Conservation (phyloP, 441 rosid genomes). For the Euphorbia celastroides region DNA sequence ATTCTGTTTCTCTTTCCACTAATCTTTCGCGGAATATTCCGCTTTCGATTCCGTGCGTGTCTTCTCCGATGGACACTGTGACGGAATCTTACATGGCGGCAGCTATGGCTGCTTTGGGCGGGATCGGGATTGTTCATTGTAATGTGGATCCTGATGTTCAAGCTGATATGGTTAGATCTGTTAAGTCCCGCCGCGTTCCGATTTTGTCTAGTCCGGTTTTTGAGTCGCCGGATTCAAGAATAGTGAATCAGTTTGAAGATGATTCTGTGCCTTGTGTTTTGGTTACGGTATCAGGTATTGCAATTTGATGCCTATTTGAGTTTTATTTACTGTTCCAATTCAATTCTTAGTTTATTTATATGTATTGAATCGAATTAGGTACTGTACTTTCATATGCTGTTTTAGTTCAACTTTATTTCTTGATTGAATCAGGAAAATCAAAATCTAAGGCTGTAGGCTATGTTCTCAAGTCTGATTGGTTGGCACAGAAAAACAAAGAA, state of each 20-base stretch:
- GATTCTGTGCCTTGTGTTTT: slow-evolving; percentile 31
- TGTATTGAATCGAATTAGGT: not conserved
- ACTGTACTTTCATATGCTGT: not conserved
- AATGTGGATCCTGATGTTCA: slow-evolving; percentile 50
- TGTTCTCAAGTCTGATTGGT: slow-evolving; percentile 53
- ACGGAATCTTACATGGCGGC: slow-evolving; percentile 86
- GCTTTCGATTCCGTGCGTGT: slow-evolving; percentile 79
- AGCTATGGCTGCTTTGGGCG: slow-evolving; percentile 85
- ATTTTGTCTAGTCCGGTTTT: slow-evolving; percentile 46
- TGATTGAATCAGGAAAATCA: slow-evolving; percentile 32
- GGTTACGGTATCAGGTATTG: slow-evolving; percentile 42
- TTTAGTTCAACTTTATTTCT: not conserved
- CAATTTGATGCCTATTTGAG: not conserved
- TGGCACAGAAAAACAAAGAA: slow-evolving; percentile 35
- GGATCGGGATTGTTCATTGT: slow-evolving; percentile 73
- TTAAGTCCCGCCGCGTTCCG: slow-evolving; percentile 63
- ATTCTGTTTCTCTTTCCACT: slow-evolving; percentile 68
- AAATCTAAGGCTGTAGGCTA: slow-evolving; percentile 57
- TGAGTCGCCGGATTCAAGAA: slow-evolving; percentile 32
- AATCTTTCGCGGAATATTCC: slow-evolving; percentile 58
- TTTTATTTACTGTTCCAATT: not conserved
- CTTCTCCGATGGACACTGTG: slow-evolving; percentile 98
- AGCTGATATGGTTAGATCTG: slow-evolving; percentile 57
- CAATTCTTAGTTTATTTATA: not conserved
- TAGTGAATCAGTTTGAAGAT: slow-evolving; percentile 38